These are phyloP conservation scores for Colletotrichum nymphaeae DNA, from an alignment of 2,329 filamentous ascomycete genomes.

Conservation along the genomic window DNA sequence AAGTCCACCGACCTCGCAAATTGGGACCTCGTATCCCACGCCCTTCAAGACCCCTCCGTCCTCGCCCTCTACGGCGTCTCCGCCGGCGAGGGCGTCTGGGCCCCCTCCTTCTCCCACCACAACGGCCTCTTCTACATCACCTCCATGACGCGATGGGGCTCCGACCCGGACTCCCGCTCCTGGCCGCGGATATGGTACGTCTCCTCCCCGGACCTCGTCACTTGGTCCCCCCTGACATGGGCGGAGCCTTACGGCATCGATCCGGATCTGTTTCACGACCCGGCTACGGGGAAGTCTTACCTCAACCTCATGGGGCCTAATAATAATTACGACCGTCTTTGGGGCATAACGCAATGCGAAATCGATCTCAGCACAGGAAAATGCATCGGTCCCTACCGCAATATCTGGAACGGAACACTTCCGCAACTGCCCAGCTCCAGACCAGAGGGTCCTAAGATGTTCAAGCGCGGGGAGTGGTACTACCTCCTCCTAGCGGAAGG, in stretches of 20 bases:
- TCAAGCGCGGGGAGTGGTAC: constrained; percentile 20
- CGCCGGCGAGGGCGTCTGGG: constrained; percentile 25
- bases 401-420: constrained; percentile 40
- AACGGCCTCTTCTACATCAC: constrained; percentile 42
- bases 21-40: constrained; percentile 23
- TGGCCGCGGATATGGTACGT: constrained; percentile 46
- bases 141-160: constrained; percentile 47
- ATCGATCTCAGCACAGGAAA: constrained; percentile 36
- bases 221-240: constrained; percentile 30
- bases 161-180: constrained; percentile 50
- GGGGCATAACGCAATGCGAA: constrained; percentile 41
- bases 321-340: constrained; percentile 39
- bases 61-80: constrained; percentile 24
- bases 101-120: constrained; percentile 39
- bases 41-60: constrained; percentile 13
- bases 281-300: constrained; percentile 32
- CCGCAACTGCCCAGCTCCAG: constrained; percentile 32
- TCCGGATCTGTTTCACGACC: constrained; percentile 35
- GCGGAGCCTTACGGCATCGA: constrained; percentile 32
- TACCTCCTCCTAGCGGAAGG: constrained; percentile 18
- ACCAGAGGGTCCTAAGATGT: constrained; percentile 37
- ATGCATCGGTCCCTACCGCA: constrained; percentile 37
- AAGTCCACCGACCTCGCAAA: constrained; percentile 44
- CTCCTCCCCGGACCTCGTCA: constrained; percentile 40
- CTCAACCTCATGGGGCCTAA: constrained; percentile 39